Percentiles rank a stretch among this genome's conserved stretches.
phyloP scores from a whole-genome alignment of 2,329 filamentous ascomycete species.

The Cytospora piceicola region DNA sequence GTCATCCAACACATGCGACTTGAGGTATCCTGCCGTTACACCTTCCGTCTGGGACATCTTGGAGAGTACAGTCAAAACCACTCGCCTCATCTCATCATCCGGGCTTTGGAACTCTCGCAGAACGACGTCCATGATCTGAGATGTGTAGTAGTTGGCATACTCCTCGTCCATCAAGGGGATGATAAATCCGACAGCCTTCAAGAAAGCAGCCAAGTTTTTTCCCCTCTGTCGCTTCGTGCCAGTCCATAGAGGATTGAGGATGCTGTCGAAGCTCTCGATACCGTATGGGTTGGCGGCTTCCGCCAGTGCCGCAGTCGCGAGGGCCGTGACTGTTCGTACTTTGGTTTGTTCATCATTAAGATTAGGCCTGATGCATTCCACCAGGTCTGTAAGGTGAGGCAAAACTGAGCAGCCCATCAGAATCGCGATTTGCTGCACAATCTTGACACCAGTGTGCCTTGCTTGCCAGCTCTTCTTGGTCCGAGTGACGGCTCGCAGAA shows the following conservation, averaged over 20 bases:
- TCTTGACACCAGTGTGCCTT: constrained; percentile 97
- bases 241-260: constrained; percentile 95
- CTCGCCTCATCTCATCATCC: constrained; percentile 99
- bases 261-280: constrained; percentile 98
- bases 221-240: constrained; percentile 94
- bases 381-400: constrained; percentile 91
- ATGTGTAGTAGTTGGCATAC: constrained; percentile 98
- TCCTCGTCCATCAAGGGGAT: constrained; percentile 99
- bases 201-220: constrained; percentile 91
- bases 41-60: constrained; percentile 94
- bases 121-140: constrained; percentile 98
- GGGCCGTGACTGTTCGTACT: constrained; percentile 91
- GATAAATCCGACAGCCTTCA: constrained; percentile 97
- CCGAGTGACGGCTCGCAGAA: constrained; percentile 91
- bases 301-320: constrained; percentile 91
- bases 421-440: constrained; percentile 98
- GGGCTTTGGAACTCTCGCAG: constrained; percentile 95
- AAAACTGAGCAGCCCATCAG: constrained; percentile 97
- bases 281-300: constrained; percentile 97
- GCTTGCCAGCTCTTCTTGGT: constrained; percentile 99
- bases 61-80: constrained; percentile 94
- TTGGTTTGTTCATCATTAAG: constrained; percentile 98
- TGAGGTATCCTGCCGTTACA: constrained; percentile 92
- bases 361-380: constrained; percentile 95
- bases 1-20: constrained; percentile 90